Base-by-base conservation (phyloP, 805 yeast species). In the Lachancea waltii region DNA sequence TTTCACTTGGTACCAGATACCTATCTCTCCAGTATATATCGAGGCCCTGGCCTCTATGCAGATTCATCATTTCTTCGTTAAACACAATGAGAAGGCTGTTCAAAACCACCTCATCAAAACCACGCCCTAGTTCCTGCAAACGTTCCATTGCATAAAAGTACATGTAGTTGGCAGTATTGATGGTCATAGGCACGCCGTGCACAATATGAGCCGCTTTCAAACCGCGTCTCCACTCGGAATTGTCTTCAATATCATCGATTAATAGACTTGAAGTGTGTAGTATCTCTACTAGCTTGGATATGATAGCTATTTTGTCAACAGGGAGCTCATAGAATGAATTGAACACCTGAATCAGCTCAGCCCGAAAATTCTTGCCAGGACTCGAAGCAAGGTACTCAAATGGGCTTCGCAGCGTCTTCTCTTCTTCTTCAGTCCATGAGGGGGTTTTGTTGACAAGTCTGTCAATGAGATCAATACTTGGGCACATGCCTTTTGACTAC, bases 221-320 rank as follows among this genome's bases (percentile, higher is more conserved):
- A 1, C 96, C 96, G 28, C 97, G 60, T 47, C 97, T 67, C 31
- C 77, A 63, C 15, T 60, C 62, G 0, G 95, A 81, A 28, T 62
- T 67, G 56, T 89, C 97, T 54, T 89, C 97, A 19, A 89, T 82
- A 52, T 89, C 97, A 58, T 89, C 97, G 27, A 89, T 75, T 36
- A 82, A 60, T 41, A 82, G 57, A 8, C 86, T 78, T 0, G 87
- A 75, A 4, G 75, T 69, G 56, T 83, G 92, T 20, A 83, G 59
- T 30, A 72, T 69, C 43, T 73, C 77, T n/a, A 81, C 68, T 19
- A 78, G 62, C 8, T 60, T 53, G 22, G 70, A 64, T 8, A 83
- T 64, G 25, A 56, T 54, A 0, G 40, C 47, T 7, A 80, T 50
- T 18, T 61, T 54, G 1, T 46, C 53, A 2, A 44, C 47, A 0